Evolutionary conservation across 352 stramenopile genomes (phyloP).

Genomic region (Plasmopara halstedii): DNA sequence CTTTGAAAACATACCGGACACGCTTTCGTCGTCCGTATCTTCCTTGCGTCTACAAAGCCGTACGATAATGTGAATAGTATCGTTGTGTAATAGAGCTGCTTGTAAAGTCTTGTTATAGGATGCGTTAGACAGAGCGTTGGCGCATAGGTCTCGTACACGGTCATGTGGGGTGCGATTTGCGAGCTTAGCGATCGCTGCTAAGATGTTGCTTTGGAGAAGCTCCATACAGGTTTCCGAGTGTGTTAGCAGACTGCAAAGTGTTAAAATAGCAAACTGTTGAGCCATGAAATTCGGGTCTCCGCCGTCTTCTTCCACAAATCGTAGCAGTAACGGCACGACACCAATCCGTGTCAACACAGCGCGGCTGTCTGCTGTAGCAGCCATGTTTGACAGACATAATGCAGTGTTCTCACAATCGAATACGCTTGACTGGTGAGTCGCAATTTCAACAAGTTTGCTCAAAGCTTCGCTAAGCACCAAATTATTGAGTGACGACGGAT

Average conservation of each 20-base stretch:
- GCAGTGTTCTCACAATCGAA: slow-evolving; percentile 68
- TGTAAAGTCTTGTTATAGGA: slow-evolving; percentile 67
- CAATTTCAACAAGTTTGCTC: slow-evolving; percentile 58
- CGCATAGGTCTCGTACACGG: slow-evolving; percentile 58
- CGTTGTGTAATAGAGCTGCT: slow-evolving; percentile 56
- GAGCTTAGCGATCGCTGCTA: slow-evolving; percentile 41
- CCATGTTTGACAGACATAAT: slow-evolving; percentile 70
- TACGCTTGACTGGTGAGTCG: slow-evolving; percentile 29
- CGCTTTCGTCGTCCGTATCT: slow-evolving; percentile 51
- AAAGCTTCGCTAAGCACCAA: slow-evolving; percentile 56
- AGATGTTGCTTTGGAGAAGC: slow-evolving; percentile 65
- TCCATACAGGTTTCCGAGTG: slow-evolving; percentile 45
- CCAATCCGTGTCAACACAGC: slow-evolving; percentile 52
- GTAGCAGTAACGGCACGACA: slow-evolving; percentile 59
- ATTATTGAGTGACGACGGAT: slow-evolving; percentile 53
- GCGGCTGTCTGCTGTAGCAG: slow-evolving; percentile 41
- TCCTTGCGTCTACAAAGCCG: slow-evolving; percentile 50
- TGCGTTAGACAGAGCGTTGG: slow-evolving; percentile 75
- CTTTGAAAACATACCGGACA: slow-evolving; percentile 18
- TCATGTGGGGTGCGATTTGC: slow-evolving; percentile 33
- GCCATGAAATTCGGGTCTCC: slow-evolving; percentile 23
- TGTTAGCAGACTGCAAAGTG: slow-evolving; percentile 60
- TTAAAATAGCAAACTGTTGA: slow-evolving; percentile 63
- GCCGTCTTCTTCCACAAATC: slow-evolving; percentile 47
- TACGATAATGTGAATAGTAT: slow-evolving; percentile 64